These are phyloP conservation scores for Porphyrellus sp. DNA, from an alignment of 1,284 basidiomycete species.

Conservation along the genomic window DNA sequence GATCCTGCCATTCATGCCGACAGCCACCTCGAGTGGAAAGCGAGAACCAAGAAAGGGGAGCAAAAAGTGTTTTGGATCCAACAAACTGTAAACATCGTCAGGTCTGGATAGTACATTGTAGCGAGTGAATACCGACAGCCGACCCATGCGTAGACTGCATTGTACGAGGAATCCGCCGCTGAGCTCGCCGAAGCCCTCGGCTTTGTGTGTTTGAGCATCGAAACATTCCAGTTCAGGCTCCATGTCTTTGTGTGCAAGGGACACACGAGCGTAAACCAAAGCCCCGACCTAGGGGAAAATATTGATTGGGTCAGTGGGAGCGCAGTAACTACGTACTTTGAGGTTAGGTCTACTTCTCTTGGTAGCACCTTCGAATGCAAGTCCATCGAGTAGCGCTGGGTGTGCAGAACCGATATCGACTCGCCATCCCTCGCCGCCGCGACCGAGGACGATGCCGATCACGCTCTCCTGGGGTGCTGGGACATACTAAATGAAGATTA, in stretches of 20 bases:
- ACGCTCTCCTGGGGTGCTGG: slow-evolving; percentile 80
- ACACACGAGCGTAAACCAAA: slow-evolving; percentile 79
- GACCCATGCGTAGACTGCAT: slow-evolving; percentile 75
- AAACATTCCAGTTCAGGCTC: slow-evolving; percentile 88
- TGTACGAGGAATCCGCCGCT: slow-evolving; percentile 74
- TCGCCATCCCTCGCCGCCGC: slow-evolving; percentile 75
- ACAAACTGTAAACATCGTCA: slow-evolving; percentile 49
- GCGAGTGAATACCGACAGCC: slow-evolving; percentile 52
- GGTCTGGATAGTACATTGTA: slow-evolving; percentile 1
- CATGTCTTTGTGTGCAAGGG: slow-evolving; percentile 85
- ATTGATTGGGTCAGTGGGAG: background rate
- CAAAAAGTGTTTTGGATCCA: slow-evolving; percentile 73
- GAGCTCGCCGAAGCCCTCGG: slow-evolving; percentile 81
- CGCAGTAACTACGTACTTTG: slow-evolving; percentile 48
- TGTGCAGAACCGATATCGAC: slow-evolving; percentile 84
- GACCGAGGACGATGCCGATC: slow-evolving; percentile 66
- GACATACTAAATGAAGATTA: slow-evolving; percentile 61
- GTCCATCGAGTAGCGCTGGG: slow-evolving; percentile 68
- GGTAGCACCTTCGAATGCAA: slow-evolving; percentile 85
- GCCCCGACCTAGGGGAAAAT: slow-evolving; percentile 64
- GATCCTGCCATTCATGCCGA: slow-evolving; percentile 79
- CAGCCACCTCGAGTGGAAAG: slow-evolving; percentile 75
- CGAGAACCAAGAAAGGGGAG: slow-evolving; percentile 68
- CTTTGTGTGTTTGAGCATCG: slow-evolving; percentile 79
- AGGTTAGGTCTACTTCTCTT: slow-evolving; percentile 83